Evolutionary conservation across 2,329 filamentous ascomycete genomes (phyloP).

Genomic region (Epichloe typhina): DNA sequence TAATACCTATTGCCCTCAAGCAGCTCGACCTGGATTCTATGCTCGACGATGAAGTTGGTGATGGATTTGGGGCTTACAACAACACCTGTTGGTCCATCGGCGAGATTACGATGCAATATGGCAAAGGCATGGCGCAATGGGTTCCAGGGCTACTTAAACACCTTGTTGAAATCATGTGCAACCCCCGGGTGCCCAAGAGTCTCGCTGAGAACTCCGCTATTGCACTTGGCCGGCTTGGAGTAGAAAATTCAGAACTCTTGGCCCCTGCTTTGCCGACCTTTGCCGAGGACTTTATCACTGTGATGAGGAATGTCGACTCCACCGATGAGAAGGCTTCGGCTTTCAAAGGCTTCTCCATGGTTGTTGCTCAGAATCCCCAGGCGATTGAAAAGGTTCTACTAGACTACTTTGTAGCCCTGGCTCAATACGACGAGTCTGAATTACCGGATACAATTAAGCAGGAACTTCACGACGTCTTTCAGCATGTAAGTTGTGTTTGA

Average conservation of each 20-base stretch:
- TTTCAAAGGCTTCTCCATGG: constrained; percentile 76
- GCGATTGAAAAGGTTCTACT: constrained; percentile 80
- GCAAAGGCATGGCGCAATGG: constrained; percentile 63
- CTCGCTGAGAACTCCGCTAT: constrained; percentile 91
- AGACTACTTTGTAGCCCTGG: constrained; percentile 74
- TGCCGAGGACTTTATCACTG: constrained; percentile 66
- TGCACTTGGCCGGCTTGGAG: constrained; percentile 74
- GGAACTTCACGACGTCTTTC: constrained; percentile 59
- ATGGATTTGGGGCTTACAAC: constrained; percentile 84
- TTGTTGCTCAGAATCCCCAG: constrained; percentile 76
- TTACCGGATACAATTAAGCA: constrained; percentile 47
- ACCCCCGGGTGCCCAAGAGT: constrained; percentile 72
- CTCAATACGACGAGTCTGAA: constrained; percentile 56
- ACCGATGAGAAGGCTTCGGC: constrained; percentile 92
- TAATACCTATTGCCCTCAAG: constrained; percentile 71
- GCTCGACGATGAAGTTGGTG: constrained; percentile 68
- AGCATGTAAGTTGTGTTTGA: constrained; percentile 45
- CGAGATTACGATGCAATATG: constrained; percentile 75
- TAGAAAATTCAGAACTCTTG: constrained; percentile 62
- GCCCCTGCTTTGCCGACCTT: constrained; percentile 70
- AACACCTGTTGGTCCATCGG: constrained; percentile 96
- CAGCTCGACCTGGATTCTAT: constrained; percentile 75
- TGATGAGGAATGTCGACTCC: constrained; percentile 73
- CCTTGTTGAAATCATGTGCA: constrained; percentile 71
- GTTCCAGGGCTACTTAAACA: constrained; percentile 64